Conservation (phyloP, 176 grass and related monocot species). For the Carex scoparia region DNA sequence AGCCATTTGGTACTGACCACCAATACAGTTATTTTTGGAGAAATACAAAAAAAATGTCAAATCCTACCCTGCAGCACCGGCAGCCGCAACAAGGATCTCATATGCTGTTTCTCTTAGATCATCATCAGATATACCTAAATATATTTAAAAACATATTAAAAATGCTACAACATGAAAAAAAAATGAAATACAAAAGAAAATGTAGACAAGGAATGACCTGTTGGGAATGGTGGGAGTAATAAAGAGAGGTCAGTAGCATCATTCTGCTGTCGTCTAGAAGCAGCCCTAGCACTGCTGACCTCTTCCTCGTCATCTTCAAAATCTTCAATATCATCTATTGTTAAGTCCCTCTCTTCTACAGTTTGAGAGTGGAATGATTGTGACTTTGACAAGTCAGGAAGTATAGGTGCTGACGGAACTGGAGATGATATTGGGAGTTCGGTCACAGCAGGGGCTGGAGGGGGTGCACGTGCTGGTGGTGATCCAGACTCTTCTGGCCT, state of each 20-base stretch:
- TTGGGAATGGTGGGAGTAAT: conserved; percentile 53
- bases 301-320: conserved; percentile 86
- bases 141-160: conserved; percentile 23
- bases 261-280: conserved; percentile 58
- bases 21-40: not conserved
- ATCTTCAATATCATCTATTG: conserved; percentile 96
- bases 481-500: conserved; percentile 81
- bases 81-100: conserved; percentile 93
- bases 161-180: not conserved
- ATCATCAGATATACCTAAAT: conserved; percentile 81
- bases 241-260: conserved; percentile 61
- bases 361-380: conserved; percentile 52
- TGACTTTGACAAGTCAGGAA: conserved; percentile 49
- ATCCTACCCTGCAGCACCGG: conserved; percentile 87
- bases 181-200: not conserved
- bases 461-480: conserved; percentile 66
- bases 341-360: conserved; percentile 65
- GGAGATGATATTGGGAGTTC: conserved; percentile 43
- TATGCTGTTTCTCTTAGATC: conserved; percentile 98
- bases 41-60: conserved; percentile 8
- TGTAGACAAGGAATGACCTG: conserved; percentile 39
- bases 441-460: conserved; percentile 51
- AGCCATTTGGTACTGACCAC: not conserved
- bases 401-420: conserved; percentile 39
- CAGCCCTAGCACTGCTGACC: conserved; percentile 55